Evolutionary conservation across 257 asterid species (phyloP).

Genomic region (Solanum sitiens): DNA sequence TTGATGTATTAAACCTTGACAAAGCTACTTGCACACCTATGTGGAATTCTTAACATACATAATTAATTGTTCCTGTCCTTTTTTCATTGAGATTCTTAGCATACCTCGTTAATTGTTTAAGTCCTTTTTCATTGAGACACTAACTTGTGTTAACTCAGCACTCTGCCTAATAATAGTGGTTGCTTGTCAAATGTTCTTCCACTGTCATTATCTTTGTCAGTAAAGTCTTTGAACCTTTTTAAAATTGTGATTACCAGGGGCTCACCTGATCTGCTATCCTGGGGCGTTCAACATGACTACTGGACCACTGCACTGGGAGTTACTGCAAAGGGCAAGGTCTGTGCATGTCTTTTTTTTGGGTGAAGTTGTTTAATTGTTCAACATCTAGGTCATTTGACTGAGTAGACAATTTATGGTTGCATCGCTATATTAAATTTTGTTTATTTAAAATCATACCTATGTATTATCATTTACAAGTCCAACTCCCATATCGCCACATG

Average conservation of each 20-base stretch:
- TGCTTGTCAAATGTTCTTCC: not conserved
- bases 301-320: conserved; percentile 96
- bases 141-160: not conserved
- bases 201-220: not conserved
- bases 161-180: not conserved
- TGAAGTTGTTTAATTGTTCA: not conserved
- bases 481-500: not conserved
- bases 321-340: conserved; percentile 84
- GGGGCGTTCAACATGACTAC: conserved; percentile 97
- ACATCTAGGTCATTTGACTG: not conserved
- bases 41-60: not conserved
- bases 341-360: not conserved
- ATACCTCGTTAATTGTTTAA: not conserved
- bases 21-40: not conserved
- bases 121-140: not conserved
- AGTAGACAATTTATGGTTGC: not conserved
- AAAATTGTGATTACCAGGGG: conserved; percentile 33
- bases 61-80: not conserved
- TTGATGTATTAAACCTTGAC: not conserved
- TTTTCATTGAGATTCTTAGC: not conserved
- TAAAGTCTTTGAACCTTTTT: not conserved
- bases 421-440: conserved; percentile 1
- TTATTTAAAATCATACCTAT: not conserved
- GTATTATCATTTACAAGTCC: not conserved
- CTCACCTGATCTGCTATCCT: conserved; percentile 88